Evolutionary conservation across 768 basidiomycete species (phyloP).

Genomic region (Paxillus involutus): DNA sequence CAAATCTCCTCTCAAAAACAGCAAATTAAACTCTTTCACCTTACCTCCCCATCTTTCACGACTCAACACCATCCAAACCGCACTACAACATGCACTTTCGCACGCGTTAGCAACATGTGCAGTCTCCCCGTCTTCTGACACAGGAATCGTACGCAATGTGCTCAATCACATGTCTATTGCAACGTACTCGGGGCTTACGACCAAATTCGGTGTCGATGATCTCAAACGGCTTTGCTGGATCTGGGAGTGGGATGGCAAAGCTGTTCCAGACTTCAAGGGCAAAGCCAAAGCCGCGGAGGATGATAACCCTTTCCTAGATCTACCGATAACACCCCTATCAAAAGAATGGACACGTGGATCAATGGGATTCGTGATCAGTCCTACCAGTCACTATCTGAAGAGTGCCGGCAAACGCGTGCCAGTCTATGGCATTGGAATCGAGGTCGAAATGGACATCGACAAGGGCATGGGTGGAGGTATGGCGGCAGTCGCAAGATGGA

Average conservation of each 20-base stretch:
- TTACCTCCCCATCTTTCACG: conserved; percentile 63
- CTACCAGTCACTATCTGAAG: conserved; percentile 74
- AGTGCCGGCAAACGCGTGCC: conserved; percentile 63
- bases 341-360: conserved; percentile 79
- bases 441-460: conserved; percentile 84
- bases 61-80: conserved; percentile 62
- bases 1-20: conserved; percentile 40
- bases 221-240: conserved; percentile 80
- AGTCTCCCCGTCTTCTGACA: conserved; percentile 73
- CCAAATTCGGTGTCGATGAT: conserved; percentile 67
- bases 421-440: conserved; percentile 83
- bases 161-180: conserved; percentile 73
- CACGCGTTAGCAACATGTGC: conserved; percentile 84
- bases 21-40: conserved; percentile 22
- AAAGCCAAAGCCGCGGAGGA: conserved; percentile 42
- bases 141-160: conserved; percentile 73
- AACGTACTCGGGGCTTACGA: conserved; percentile 65
- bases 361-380: conserved; percentile 76
- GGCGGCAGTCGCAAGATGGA: conserved; percentile 89
- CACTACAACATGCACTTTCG: conserved; percentile 79
- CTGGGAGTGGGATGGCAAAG: conserved; percentile 80
- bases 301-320: conserved; percentile 71
- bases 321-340: conserved; percentile 34
- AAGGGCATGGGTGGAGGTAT: conserved; percentile 81
- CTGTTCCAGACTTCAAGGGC: conserved; percentile 29